Percentiles rank a stretch among this genome's conserved stretches.
Evolutionary conservation across 176 grass and related monocot species (phyloP).

Genomic region (Pontederia paniculata): DNA sequence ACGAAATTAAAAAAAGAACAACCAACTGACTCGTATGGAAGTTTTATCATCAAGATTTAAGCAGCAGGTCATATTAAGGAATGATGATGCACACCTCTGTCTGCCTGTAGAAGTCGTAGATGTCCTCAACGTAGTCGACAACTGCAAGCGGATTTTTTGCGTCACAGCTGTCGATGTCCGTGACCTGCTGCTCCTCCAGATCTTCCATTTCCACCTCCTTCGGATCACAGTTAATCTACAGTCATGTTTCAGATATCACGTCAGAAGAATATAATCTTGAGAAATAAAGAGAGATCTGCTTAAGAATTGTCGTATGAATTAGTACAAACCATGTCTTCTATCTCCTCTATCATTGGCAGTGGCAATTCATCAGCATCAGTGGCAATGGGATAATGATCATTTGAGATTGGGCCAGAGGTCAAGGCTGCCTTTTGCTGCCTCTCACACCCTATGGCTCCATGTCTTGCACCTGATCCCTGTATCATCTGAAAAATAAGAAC

Average conservation of each 20-base stretch:
- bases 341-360: slow-evolving; percentile 25
- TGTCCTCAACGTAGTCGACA: slow-evolving; percentile 74
- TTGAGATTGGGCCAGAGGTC: slow-evolving; percentile 14
- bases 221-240: slow-evolving; percentile 44
- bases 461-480: not conserved
- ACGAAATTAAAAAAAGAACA: not conserved
- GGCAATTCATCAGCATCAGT: slow-evolving; percentile 37
- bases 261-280: not conserved
- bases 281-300: not conserved
- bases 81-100: slow-evolving; percentile 38
- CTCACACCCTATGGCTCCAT: slow-evolving; percentile 47
- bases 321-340: slow-evolving; percentile 42
- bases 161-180: slow-evolving; percentile 68
- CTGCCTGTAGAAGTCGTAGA: slow-evolving; percentile 56
- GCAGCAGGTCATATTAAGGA: not conserved
- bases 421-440: slow-evolving; percentile 31
- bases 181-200: slow-evolving; percentile 41
- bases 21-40: not conserved
- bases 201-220: slow-evolving; percentile 89
- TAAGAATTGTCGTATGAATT: too few species aligned
- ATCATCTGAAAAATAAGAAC: not conserved
- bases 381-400: slow-evolving; percentile 8
- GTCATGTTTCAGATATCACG: not conserved
- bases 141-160: slow-evolving; percentile 60
- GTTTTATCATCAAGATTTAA: not conserved